phyloP scores from a whole-genome alignment of 345 rosid genomes.

The Salix arbutifolia region DNA sequence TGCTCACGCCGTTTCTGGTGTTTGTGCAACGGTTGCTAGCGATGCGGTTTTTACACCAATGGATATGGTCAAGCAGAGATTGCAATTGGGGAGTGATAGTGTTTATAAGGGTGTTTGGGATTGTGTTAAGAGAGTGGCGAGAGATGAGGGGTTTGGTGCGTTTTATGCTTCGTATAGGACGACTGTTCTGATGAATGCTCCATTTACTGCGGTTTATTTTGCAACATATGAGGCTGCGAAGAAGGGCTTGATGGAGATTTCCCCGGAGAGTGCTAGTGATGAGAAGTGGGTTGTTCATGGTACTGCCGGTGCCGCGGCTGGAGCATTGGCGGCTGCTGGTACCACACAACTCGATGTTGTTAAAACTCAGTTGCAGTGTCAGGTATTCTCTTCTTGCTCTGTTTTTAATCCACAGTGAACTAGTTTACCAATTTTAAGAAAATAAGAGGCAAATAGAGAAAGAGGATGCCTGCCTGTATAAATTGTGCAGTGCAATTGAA shows the following conservation, averaged over 20 bases:
- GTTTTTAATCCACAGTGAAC: not conserved
- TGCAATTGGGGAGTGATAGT: slow-evolving; percentile 59
- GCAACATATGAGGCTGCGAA: slow-evolving; percentile 89
- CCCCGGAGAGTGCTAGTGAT: slow-evolving; percentile 61
- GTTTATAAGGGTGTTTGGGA: slow-evolving; percentile 74
- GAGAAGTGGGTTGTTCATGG: slow-evolving; percentile 78
- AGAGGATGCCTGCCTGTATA: not conserved
- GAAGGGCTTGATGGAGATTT: slow-evolving; percentile 62
- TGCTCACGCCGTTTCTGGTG: slow-evolving; percentile 86
- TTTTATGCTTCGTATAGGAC: slow-evolving; percentile 92
- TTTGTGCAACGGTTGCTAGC: slow-evolving; percentile 83
- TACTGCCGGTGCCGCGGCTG: slow-evolving; percentile 97
- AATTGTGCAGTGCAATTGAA: not conserved
- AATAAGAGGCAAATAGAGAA: not conserved
- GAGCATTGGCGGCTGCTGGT: slow-evolving; percentile 73
- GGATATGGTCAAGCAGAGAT: slow-evolving; percentile 98
- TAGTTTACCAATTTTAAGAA: not conserved
- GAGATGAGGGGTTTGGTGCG: slow-evolving; percentile 80
- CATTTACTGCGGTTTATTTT: slow-evolving; percentile 88
- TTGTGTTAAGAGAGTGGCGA: slow-evolving; percentile 62
- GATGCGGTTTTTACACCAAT: slow-evolving; percentile 94
- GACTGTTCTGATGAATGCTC: slow-evolving; percentile 96
- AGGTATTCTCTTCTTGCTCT: slow-evolving; percentile 45
- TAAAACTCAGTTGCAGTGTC: slow-evolving; percentile 98
- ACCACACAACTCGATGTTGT: slow-evolving; percentile 90